phyloP scores from a whole-genome alignment of 2,329 filamentous ascomycete species.

The Cercospora berteroae region DNA sequence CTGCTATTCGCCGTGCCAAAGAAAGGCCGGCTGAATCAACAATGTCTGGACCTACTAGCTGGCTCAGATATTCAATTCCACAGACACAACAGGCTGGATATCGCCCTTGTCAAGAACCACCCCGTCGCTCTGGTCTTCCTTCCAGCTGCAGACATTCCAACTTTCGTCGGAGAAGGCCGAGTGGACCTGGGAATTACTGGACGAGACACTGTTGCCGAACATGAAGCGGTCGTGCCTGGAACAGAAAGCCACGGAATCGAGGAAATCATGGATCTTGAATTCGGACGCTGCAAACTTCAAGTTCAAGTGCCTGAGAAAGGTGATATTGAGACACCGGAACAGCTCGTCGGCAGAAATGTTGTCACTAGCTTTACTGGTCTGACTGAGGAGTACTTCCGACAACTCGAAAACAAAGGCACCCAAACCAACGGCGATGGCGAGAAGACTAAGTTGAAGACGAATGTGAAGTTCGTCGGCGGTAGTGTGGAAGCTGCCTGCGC shows the following conservation, averaged over 20 bases:
- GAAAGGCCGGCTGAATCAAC: constrained; percentile 91
- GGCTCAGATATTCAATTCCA: constrained; percentile 96
- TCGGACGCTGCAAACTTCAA: constrained; percentile 88
- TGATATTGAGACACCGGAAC: constrained; percentile 62
- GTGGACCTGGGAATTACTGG: constrained; percentile 95
- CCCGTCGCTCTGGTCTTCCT: constrained; percentile 95
- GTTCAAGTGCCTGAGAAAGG: constrained; percentile 95
- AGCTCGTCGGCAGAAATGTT: constrained; percentile 88
- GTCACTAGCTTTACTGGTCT: constrained; percentile 93
- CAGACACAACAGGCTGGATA: constrained; percentile 91
- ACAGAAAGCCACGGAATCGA: constrained; percentile 64
- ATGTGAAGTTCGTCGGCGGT: constrained; percentile 90
- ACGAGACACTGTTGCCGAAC: constrained; percentile 86
- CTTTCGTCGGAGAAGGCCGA: constrained; percentile 90
- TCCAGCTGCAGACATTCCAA: constrained; percentile 93
- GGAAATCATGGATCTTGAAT: constrained; percentile 85
- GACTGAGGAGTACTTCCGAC: constrained; percentile 77
- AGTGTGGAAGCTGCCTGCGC: constrained; percentile 97
- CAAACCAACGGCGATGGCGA: constrained; percentile 41
- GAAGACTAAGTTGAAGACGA: constrained; percentile 68
- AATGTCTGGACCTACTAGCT: constrained; percentile 83
- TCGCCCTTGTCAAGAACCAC: constrained; percentile 95
- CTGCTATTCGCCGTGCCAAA: constrained; percentile 97
- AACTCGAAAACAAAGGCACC: constrained; percentile 60
- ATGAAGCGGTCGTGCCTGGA: constrained; percentile 53